These are phyloP conservation scores for Talaromyces sp. DNA, from an alignment of 2,329 filamentous ascomycete species.

Conservation along the genomic window DNA sequence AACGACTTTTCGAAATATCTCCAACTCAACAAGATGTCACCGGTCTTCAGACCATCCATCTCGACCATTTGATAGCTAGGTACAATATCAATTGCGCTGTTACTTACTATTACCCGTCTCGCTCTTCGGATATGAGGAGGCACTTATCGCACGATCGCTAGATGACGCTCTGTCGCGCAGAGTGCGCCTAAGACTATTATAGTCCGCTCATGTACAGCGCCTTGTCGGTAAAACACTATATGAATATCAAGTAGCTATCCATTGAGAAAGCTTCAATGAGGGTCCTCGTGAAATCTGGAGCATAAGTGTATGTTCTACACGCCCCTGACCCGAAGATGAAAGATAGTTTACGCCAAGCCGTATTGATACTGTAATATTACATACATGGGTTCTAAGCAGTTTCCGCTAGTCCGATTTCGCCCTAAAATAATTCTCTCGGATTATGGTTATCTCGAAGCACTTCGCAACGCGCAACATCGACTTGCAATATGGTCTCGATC, in stretches of 20 bases:
- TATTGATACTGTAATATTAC: neutral
- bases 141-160: neutral
- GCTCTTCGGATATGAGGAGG: constrained; percentile 48
- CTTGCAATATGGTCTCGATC: constrained; percentile 47
- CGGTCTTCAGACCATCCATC: constrained; percentile 29
- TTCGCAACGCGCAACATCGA: neutral
- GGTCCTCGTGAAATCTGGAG: neutral
- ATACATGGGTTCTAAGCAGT: neutral
- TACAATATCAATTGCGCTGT: constrained; percentile 57
- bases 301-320: neutral
- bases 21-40: constrained; percentile 8
- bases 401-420: neutral
- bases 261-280: neutral
- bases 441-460: neutral
- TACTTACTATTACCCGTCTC: constrained; percentile 53
- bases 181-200: too few species aligned
- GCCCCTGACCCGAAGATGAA: neutral
- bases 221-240: too few species aligned
- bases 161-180: neutral
- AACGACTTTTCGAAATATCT: constrained; percentile 10
- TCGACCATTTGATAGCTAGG: constrained; percentile 50
- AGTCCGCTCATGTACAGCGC: too few species aligned
- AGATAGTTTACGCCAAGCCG: neutral
- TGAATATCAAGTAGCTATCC: too few species aligned
- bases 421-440: neutral